Evolutionary conservation across 352 stramenopile species (phyloP).

Genomic region (Globisporangium perplexum): DNA sequence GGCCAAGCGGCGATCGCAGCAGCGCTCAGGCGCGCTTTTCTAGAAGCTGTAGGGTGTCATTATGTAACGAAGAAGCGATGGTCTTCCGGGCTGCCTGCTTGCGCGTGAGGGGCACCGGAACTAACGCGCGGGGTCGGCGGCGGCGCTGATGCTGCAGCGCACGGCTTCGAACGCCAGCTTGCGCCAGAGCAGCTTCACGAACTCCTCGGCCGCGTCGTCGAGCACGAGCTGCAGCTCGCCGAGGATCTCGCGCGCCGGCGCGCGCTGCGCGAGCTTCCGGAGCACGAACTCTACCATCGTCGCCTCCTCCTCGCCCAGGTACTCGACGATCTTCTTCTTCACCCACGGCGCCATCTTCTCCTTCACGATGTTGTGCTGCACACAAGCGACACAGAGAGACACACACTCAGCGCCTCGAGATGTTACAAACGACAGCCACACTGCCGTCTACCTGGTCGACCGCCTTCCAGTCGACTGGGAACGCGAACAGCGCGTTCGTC

Average conservation of each 20-base stretch:
- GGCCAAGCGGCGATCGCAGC: too few relatives aligned
- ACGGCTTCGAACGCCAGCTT: conserved; percentile 47
- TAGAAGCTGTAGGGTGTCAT: not conserved
- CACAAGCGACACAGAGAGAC: not conserved
- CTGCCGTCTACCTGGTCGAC: conserved; percentile 14
- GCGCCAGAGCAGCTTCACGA: conserved; percentile 49
- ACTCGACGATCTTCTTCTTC: conserved; percentile 43
- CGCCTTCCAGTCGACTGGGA: conserved; percentile 29
- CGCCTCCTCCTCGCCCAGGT: conserved; percentile 41
- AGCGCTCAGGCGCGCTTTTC: too few relatives aligned
- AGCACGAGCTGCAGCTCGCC: conserved; percentile 32
- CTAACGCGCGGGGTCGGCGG: too few relatives aligned
- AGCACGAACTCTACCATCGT: conserved; percentile 44
- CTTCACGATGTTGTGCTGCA: conserved; percentile 22
- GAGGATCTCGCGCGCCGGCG: conserved; percentile 22
- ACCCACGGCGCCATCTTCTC: conserved; percentile 44
- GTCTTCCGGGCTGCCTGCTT: too few relatives aligned
- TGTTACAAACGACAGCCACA: not conserved
- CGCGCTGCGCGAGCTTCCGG: conserved; percentile 25
- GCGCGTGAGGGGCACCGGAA: too few relatives aligned
- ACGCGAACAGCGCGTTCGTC: conserved; percentile 27
- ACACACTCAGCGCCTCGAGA: too few relatives aligned
- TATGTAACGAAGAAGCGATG: not conserved
- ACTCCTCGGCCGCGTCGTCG: conserved; percentile 44
- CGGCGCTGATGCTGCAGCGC: conserved; percentile 7